A percentile compares a stretch with the other conserved stretches of the same genome.
phyloP scores from a whole-genome alignment of 2,329 filamentous ascomycete genomes.

The Cercospora brassicicola region DNA sequence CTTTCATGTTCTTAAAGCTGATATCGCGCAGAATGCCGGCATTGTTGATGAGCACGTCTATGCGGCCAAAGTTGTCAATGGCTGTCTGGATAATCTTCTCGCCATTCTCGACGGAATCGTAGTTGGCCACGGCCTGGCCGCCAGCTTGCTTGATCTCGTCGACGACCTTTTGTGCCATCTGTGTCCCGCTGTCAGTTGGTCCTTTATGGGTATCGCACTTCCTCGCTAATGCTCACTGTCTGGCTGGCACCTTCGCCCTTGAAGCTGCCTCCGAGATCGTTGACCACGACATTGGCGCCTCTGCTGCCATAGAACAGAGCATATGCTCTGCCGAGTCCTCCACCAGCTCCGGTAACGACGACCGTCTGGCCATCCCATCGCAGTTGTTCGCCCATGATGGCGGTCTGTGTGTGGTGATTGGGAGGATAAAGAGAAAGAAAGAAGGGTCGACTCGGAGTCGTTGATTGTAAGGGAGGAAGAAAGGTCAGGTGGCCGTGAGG shows the following conservation, averaged over 20 bases:
- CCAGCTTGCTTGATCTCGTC: constrained; percentile 81
- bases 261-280: constrained; percentile 90
- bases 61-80: constrained; percentile 75
- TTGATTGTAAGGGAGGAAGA: constrained; percentile 2
- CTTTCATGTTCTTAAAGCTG: constrained; percentile 98
- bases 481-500: constrained; percentile 3
- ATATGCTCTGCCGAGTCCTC: constrained; percentile 79
- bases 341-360: constrained; percentile 82
- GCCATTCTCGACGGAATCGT: constrained; percentile 89
- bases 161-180: constrained; percentile 82
- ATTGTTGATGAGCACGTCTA: constrained; percentile 97
- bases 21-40: constrained; percentile 92
- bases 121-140: constrained; percentile 96
- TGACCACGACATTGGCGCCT: constrained; percentile 93
- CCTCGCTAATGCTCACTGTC: constrained; percentile 35
- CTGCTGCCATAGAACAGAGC: constrained; percentile 86
- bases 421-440: constrained; percentile 6
- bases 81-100: constrained; percentile 92
- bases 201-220: neutral
- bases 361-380: constrained; percentile 87
- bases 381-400: constrained; percentile 64
- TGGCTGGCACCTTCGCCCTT: constrained; percentile 90
- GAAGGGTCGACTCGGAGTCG: constrained; percentile 12
- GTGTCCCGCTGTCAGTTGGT: constrained; percentile 13
- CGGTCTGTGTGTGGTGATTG: constrained; percentile 12